These are phyloP conservation scores for Lagenidium sp. DNA, from an alignment of 352 stramenopile species.

Conservation along the genomic window DNA sequence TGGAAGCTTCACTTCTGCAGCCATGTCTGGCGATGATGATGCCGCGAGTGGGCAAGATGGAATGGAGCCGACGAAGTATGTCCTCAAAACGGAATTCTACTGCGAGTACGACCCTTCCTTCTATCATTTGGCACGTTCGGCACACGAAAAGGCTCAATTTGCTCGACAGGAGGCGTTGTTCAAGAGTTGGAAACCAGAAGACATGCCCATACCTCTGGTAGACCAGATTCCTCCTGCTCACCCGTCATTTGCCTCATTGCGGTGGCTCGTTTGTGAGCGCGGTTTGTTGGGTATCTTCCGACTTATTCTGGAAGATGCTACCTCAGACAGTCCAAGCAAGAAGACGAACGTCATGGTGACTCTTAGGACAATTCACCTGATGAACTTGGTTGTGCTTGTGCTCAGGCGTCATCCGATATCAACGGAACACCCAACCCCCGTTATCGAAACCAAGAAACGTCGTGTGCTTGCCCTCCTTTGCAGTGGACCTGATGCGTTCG, in stretches of 20 bases:
- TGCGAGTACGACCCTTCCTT: slow-evolving; percentile 77
- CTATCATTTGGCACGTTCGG: slow-evolving; percentile 65
- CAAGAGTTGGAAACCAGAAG: slow-evolving; percentile 67
- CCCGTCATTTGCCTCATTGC: slow-evolving; percentile 35
- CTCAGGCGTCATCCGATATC: slow-evolving; percentile 28
- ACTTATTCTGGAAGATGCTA: slow-evolving; percentile 53
- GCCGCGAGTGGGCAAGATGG: slow-evolving; percentile 15
- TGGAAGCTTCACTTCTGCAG: slow-evolving; percentile 21
- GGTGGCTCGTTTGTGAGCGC: slow-evolving; percentile 52
- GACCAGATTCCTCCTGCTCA: slow-evolving; percentile 44
- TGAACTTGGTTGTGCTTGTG: slow-evolving; percentile 61
- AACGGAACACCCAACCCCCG: not conserved
- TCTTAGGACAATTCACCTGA: slow-evolving; percentile 47
- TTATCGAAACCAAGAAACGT: slow-evolving; percentile 27
- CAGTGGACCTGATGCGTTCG: slow-evolving; percentile 49
- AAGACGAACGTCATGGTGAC: slow-evolving; percentile 63
- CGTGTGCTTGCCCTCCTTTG: slow-evolving; percentile 37
- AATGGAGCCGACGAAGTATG: slow-evolving; percentile 72
- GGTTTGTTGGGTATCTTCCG: slow-evolving; percentile 55
- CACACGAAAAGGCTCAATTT: slow-evolving; percentile 76
- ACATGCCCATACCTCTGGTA: slow-evolving; percentile 60
- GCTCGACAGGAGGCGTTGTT: slow-evolving; percentile 74
- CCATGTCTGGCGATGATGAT: slow-evolving; percentile 20
- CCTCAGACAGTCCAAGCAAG: slow-evolving; percentile 22
- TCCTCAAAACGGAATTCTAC: slow-evolving; percentile 69